Evolutionary conservation across 2,329 filamentous ascomycete species (phyloP).

Genomic region (Aschersonia sp.): DNA sequence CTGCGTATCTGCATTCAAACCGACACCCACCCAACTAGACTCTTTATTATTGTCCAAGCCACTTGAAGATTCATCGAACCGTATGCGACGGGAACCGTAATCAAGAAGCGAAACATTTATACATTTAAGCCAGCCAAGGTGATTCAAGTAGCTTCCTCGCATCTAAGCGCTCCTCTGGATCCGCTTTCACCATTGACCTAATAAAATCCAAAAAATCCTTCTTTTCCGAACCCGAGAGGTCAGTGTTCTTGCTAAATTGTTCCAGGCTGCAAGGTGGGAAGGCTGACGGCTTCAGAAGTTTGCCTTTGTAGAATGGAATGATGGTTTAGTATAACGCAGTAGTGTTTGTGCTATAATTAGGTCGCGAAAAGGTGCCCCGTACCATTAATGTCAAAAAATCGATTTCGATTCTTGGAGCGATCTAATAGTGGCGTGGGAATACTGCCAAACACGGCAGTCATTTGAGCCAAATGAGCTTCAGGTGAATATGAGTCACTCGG

Average conservation of each 20-base stretch:
- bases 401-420: background rate
- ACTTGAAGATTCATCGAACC: too few species aligned
- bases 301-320: background rate
- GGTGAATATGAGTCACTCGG: constrained; percentile 7
- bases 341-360: background rate
- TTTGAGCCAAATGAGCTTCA: constrained; percentile 13
- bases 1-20: too few species aligned
- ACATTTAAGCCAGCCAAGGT: too few species aligned
- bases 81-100: too few species aligned
- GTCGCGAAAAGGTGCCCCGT: too few species aligned
- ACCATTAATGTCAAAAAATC: background rate
- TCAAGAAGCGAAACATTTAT: too few species aligned
- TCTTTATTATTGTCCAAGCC: too few species aligned
- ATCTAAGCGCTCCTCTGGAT: background rate
- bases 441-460: constrained; percentile 7
- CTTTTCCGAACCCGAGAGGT: background rate
- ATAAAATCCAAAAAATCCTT: background rate
- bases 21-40: too few species aligned
- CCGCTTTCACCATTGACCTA: background rate
- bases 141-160: background rate
- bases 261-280: background rate
- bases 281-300: background rate
- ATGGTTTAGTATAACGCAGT: background rate
- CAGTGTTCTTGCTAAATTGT: background rate
- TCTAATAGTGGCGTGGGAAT: constrained; percentile 4